Evolutionary conservation across 2,329 filamentous ascomycete species (phyloP).

Genomic region (Phyllosticta citriasiana): DNA sequence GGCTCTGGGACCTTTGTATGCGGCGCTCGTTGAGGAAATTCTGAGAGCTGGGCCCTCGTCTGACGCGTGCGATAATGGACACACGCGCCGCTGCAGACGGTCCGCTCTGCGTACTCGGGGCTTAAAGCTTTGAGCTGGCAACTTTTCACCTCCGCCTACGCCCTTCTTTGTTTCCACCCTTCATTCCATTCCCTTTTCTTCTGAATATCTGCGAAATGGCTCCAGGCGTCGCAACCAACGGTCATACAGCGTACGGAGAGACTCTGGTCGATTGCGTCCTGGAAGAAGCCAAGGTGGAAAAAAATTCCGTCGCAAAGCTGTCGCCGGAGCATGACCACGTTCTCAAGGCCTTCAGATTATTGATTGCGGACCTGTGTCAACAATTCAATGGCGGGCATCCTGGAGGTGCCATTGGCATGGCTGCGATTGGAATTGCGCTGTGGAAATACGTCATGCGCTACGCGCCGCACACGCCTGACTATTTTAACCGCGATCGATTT

Average conservation of each 20-base stretch:
- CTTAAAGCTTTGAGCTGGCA: background rate
- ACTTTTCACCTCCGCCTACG: background rate
- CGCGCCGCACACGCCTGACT: slow-evolving; percentile 44
- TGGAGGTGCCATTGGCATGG: slow-evolving; percentile 51
- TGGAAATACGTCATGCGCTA: slow-evolving; percentile 56
- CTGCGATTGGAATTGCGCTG: slow-evolving; percentile 50
- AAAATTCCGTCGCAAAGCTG: slow-evolving; percentile 12
- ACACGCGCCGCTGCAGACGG: background rate
- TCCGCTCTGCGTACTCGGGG: background rate
- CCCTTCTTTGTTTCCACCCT: background rate
- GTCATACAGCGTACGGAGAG: slow-evolving; percentile 17
- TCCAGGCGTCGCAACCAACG: background rate
- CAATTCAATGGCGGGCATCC: slow-evolving; percentile 62
- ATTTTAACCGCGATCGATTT: slow-evolving; percentile 54
- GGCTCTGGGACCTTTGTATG: background rate
- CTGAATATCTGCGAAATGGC: background rate
- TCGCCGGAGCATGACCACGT: slow-evolving; percentile 38
- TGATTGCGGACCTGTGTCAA: slow-evolving; percentile 60
- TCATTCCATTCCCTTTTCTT: background rate
- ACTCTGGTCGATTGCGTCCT: slow-evolving; percentile 17
- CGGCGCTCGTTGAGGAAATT: background rate
- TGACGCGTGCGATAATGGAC: background rate
- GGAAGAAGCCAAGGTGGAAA: slow-evolving; percentile 18
- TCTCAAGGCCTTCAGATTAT: slow-evolving; percentile 49
- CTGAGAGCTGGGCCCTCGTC: background rate